These are phyloP conservation scores for Arthrocladium fulminans DNA, from an alignment of 2,329 filamentous ascomycete species.

Conservation along the genomic window DNA sequence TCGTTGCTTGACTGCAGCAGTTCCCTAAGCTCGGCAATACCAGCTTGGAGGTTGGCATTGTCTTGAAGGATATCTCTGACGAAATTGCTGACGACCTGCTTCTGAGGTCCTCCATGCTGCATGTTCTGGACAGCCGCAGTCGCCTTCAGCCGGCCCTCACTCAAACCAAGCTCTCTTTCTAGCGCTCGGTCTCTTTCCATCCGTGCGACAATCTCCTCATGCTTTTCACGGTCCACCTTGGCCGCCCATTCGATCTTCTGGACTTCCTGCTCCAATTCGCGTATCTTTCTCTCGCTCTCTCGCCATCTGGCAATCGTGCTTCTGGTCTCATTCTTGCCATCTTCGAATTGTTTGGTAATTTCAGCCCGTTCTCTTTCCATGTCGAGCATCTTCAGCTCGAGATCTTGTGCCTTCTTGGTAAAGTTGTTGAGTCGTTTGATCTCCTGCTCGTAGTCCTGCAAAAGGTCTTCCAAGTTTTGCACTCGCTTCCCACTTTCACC, in stretches of 20 bases:
- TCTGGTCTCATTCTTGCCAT: conserved; percentile 64
- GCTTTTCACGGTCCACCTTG: conserved; percentile 67
- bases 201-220: conserved; percentile 68
- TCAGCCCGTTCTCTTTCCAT: conserved; percentile 74
- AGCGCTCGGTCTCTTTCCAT: conserved; percentile 77
- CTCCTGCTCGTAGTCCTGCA: conserved; percentile 69
- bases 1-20: conserved; percentile 87
- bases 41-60: conserved; percentile 86
- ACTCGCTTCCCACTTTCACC: conserved; percentile 72
- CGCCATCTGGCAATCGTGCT: conserved; percentile 76
- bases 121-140: conserved; percentile 50
- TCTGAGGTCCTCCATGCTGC: conserved; percentile 36
- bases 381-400: conserved; percentile 70
- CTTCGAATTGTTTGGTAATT: conserved; percentile 58
- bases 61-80: conserved; percentile 92
- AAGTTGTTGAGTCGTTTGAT: conserved; percentile 65
- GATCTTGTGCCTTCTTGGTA: conserved; percentile 62
- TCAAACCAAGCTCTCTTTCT: conserved; percentile 70
- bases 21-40: conserved; percentile 82
- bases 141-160: conserved; percentile 71
- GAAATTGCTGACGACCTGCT: conserved; percentile 83
- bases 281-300: conserved; percentile 70
- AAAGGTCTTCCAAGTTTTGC: conserved; percentile 63
- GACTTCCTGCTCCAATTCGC: conserved; percentile 74
- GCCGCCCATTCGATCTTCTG: conserved; percentile 82